These are phyloP conservation scores for Solanum tarijense DNA, from an alignment of 257 asterid species.

Conservation along the genomic window DNA sequence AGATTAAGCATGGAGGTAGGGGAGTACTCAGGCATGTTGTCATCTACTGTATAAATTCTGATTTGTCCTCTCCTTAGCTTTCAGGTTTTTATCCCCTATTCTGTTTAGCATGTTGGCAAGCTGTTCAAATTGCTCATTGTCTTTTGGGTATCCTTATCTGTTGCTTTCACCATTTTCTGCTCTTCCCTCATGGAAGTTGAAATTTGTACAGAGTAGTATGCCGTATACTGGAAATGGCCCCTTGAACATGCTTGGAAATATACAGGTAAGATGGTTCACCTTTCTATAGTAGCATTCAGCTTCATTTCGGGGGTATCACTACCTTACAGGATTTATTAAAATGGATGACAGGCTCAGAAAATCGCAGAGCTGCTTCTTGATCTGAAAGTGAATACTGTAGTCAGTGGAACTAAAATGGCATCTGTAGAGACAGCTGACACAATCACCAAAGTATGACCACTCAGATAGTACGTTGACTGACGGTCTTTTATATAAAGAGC, in stretches of 20 bases:
- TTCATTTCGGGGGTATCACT: neutral
- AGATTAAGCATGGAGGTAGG: neutral
- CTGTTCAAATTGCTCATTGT: neutral
- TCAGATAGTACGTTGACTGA: neutral
- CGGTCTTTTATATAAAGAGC: neutral
- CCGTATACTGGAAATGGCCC: conserved; percentile 37
- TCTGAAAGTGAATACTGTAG: conserved; percentile 46
- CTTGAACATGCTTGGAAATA: conserved; percentile 72
- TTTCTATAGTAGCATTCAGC: neutral
- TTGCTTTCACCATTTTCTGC: neutral
- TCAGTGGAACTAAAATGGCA: conserved; percentile 52
- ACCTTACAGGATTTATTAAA: neutral
- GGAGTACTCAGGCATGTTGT: neutral
- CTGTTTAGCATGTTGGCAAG: neutral
- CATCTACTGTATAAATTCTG: neutral
- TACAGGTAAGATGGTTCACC: conserved; percentile 39
- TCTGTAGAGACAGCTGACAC: conserved; percentile 72
- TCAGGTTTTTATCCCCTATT: neutral
- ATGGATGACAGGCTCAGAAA: conserved; percentile 71
- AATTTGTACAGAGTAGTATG: conserved; percentile 27
- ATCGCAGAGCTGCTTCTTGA: conserved; percentile 85
- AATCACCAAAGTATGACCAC: conserved; percentile 54
- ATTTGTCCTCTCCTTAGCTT: neutral
- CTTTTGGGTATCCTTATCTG: neutral
- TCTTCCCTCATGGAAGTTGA: neutral